Conservation (phyloP, 2,329 filamentous ascomycete genomes). For the Fonsecaea pedrosoi region DNA sequence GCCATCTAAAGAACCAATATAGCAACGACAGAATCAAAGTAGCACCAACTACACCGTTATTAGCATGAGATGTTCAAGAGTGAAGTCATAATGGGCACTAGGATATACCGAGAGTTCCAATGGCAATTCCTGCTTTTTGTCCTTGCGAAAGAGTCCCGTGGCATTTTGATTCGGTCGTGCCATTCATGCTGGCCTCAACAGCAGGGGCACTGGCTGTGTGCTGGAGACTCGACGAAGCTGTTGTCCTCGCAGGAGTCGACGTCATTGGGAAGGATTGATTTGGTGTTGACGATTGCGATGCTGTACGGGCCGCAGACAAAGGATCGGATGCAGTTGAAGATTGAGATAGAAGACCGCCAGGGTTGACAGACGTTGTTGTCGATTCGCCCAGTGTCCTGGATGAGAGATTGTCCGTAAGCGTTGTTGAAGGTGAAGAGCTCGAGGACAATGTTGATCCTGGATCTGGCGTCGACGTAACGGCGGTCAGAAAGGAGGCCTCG, state of each 20-base stretch:
- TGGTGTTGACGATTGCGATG: background rate
- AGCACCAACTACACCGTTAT: background rate
- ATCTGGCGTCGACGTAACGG: background rate
- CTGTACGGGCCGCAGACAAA: background rate
- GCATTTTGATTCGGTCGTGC: background rate
- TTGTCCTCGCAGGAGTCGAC: background rate
- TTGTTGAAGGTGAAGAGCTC: background rate
- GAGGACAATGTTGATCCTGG: background rate
- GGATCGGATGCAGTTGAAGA: background rate
- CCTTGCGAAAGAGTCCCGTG: background rate
- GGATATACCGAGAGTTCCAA: background rate
- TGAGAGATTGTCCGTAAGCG: background rate
- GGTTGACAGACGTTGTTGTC: background rate
- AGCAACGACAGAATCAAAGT: background rate
- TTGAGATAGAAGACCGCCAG: background rate
- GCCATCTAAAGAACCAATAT: background rate
- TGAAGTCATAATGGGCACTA: background rate
- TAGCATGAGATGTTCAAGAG: background rate
- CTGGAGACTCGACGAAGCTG: background rate
- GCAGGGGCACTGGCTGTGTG: background rate
- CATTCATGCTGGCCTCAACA: background rate
- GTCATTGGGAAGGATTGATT: background rate
- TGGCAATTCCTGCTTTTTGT: background rate
- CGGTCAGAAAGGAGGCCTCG: background rate
- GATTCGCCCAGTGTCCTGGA: background rate